phyloP scores from a whole-genome alignment of 1,284 basidiomycete genomes.

The Fomes fomentarius region DNA sequence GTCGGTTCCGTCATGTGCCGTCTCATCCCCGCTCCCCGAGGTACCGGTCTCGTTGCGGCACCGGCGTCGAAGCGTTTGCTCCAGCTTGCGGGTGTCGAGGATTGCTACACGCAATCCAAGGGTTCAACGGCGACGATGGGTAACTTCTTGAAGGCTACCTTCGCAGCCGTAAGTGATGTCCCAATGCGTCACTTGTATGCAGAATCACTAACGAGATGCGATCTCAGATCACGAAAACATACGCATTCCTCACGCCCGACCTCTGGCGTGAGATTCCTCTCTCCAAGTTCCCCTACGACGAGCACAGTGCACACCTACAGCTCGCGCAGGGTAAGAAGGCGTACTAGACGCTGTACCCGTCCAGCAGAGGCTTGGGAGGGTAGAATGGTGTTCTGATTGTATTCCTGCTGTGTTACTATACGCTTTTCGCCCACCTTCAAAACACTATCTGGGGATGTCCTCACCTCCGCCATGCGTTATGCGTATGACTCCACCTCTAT shows the following conservation, averaged over 20 bases:
- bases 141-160: conserved; percentile 99
- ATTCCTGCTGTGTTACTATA: conserved; percentile 29
- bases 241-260: conserved; percentile 96
- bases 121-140: conserved; percentile 99
- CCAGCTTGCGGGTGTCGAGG: conserved; percentile 97
- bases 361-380: conserved; percentile 31
- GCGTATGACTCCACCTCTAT: not conserved
- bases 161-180: conserved; percentile 76
- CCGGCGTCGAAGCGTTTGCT: conserved; percentile 97
- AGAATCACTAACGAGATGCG: not conserved
- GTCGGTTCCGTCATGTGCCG: conserved; percentile 99
- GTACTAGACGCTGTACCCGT: conserved; percentile 51
- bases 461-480: conserved; percentile 8
- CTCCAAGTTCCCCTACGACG: conserved; percentile 90
- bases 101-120: conserved; percentile 95
- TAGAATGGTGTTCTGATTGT: conserved; percentile 23
- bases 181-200: not conserved
- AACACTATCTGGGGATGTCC: conserved; percentile 18
- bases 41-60: conserved; percentile 99
- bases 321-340: conserved; percentile 81
- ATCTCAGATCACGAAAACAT: conserved; percentile 93
- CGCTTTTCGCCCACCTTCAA: conserved; percentile 19
- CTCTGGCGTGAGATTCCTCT: conserved; percentile 96
- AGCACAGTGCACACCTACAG: conserved; percentile 90
- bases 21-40: conserved; percentile 97